Percentiles rank a stretch among this genome's conserved stretches.
phyloP scores from a whole-genome alignment of 2,329 filamentous ascomycete species.

The Penicillium griseofulvum region DNA sequence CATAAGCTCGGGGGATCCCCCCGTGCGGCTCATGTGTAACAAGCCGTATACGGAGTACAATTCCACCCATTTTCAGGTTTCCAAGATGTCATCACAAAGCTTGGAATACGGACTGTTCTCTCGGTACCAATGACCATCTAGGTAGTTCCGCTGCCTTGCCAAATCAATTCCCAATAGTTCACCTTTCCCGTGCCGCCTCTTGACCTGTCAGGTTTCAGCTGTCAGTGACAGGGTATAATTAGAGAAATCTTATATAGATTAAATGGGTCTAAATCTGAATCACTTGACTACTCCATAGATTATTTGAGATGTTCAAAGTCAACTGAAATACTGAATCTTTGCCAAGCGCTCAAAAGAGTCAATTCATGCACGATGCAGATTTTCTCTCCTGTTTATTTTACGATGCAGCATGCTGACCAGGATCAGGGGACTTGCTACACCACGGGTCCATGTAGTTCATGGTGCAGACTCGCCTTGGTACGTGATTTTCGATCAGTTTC shows the following conservation, averaged over 20 bases:
- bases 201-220: conserved; percentile 24
- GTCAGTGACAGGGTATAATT: conserved; percentile 6
- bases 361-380: conserved; percentile 21
- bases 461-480: not conserved
- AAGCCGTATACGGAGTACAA: not conserved
- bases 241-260: not conserved
- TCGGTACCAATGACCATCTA: conserved; percentile 9
- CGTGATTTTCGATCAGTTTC: conserved; percentile 12
- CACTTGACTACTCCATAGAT: not conserved
- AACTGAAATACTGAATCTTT: not conserved
- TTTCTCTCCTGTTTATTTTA: not conserved
- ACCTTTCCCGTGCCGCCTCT: conserved; percentile 10
- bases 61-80: not conserved
- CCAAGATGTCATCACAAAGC: conserved; percentile 1
- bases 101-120: not conserved
- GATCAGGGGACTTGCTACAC: not conserved
- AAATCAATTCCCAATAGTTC: conserved; percentile 23
- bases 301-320: not conserved
- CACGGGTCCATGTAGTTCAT: not conserved
- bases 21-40: conserved; percentile 15
- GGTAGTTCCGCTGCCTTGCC: not conserved
- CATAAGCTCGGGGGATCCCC: not conserved
- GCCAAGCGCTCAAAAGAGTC: conserved; percentile 15
- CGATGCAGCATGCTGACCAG: not conserved
- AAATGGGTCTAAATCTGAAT: not conserved